Evolutionary conservation across 306 rosid genomes (phyloP).

Genomic region (Pachyrhizus erosus): DNA sequence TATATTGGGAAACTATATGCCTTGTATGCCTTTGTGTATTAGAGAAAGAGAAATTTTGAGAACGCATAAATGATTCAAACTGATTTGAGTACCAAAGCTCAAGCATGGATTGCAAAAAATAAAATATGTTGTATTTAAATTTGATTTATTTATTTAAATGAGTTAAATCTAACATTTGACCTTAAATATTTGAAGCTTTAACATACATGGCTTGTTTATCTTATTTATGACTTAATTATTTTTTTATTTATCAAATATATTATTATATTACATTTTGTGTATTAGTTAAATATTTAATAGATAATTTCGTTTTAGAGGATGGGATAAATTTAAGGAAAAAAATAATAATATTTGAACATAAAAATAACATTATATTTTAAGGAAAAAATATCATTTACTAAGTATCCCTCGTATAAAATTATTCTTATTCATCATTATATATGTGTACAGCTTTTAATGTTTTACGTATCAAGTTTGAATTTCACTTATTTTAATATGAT

Average conservation of each 20-base stretch:
- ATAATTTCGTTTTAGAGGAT: neutral
- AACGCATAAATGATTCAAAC: neutral
- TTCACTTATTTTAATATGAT: too few relatives aligned
- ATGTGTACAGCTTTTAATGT: too few relatives aligned
- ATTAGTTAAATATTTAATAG: too few relatives aligned
- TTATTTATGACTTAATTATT: neutral
- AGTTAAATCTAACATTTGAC: neutral
- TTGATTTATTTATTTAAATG: neutral
- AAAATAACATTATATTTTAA: too few relatives aligned
- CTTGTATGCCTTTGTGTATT: neutral
- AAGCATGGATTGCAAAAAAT: neutral
- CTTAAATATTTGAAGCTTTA: neutral
- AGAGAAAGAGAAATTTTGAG: neutral
- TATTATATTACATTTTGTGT: neutral
- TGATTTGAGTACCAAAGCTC: neutral
- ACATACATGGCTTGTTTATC: too few relatives aligned
- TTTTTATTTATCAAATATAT: neutral
- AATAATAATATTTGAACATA: neutral
- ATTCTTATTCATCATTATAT: too few relatives aligned
- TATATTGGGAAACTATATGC: neutral
- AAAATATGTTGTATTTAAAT: too few relatives aligned
- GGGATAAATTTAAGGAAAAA: neutral
- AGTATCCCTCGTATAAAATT: too few relatives aligned
- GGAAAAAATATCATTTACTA: too few relatives aligned
- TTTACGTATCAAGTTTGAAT: too few relatives aligned